Evolutionary conservation across 1,284 basidiomycete genomes (phyloP).

Genomic region (Trichosporon asahii): DNA sequence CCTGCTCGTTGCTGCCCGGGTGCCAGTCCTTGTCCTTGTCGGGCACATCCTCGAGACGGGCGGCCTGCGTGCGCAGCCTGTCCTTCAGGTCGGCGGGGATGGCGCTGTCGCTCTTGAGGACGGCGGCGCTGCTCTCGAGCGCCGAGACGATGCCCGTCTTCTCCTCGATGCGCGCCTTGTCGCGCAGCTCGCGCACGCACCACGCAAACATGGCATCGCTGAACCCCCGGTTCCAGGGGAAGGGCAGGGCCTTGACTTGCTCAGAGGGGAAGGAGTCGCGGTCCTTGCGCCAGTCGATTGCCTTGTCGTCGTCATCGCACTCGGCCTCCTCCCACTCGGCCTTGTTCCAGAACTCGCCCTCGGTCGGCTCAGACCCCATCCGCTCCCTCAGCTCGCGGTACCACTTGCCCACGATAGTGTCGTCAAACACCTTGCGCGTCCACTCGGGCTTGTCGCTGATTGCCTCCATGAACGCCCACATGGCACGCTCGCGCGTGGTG

Average conservation of each 20-base stretch:
- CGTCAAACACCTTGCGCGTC: constrained; percentile 17
- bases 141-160: background rate
- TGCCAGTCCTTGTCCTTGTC: constrained; percentile 12
- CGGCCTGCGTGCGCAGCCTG: background rate
- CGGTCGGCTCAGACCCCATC: background rate
- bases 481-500: constrained; percentile 18
- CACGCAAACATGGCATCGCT: constrained; percentile 10
- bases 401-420: constrained; percentile 19
- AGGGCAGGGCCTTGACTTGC: background rate
- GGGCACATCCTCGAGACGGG: constrained; percentile 8
- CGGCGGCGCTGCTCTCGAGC: constrained; percentile 9
- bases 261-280: background rate
- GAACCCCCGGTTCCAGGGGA: constrained; percentile 11
- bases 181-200: constrained; percentile 11
- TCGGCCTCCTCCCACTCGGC: background rate
- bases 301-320: background rate
- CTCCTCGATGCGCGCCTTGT: constrained; percentile 8
- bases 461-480: constrained; percentile 12
- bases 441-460: constrained; percentile 19
- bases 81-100: background rate
- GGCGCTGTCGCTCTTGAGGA: constrained; percentile 6
- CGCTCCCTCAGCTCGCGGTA: constrained; percentile 12
- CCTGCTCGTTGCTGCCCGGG: constrained; percentile 9
- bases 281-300: background rate
- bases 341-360: background rate